phyloP scores from a whole-genome alignment of 2,329 filamentous ascomycete genomes.

The Colletotrichum neosansevieriae region DNA sequence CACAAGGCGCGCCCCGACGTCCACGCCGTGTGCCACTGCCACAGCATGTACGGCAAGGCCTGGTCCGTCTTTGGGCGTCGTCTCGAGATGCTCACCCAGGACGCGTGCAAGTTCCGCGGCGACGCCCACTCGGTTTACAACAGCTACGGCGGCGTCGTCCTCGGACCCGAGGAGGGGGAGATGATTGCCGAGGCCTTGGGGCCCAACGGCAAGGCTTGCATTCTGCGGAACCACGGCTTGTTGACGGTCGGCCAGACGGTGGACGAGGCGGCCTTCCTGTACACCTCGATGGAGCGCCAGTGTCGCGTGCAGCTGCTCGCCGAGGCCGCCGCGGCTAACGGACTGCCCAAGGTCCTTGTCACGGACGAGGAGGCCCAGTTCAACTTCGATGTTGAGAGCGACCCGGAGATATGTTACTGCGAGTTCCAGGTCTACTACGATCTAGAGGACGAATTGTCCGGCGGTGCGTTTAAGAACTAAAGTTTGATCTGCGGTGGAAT shows the following conservation, averaged over 20 bases:
- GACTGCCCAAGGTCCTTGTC: slow-evolving; percentile 52
- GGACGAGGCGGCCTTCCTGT: slow-evolving; percentile 79
- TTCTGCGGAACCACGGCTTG: slow-evolving; percentile 78
- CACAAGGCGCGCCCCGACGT: slow-evolving; percentile 74
- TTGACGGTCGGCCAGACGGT: slow-evolving; percentile 77
- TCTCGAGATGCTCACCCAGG: slow-evolving; percentile 77
- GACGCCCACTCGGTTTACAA: slow-evolving; percentile 73
- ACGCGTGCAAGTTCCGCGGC: slow-evolving; percentile 72
- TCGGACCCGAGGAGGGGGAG: slow-evolving; percentile 73
- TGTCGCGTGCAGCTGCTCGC: slow-evolving; percentile 76
- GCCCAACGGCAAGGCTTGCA: slow-evolving; percentile 66
- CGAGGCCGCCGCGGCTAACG: slow-evolving; percentile 58
- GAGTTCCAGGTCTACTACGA: slow-evolving; percentile 42
- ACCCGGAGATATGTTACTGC: slow-evolving; percentile 42
- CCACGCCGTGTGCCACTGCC: slow-evolving; percentile 76
- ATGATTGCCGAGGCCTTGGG: slow-evolving; percentile 74
- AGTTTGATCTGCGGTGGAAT: neutral
- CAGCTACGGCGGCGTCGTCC: slow-evolving; percentile 62
- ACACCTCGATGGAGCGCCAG: slow-evolving; percentile 74
- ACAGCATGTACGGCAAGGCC: slow-evolving; percentile 73
- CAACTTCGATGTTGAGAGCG: slow-evolving; percentile 41
- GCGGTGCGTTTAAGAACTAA: slow-evolving; percentile 37
- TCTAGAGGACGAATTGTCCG: slow-evolving; percentile 37
- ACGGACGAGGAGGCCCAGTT: slow-evolving; percentile 57
- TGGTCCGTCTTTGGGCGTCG: slow-evolving; percentile 73